phyloP scores from a whole-genome alignment of 306 rosid species.

The Prunus padus region DNA sequence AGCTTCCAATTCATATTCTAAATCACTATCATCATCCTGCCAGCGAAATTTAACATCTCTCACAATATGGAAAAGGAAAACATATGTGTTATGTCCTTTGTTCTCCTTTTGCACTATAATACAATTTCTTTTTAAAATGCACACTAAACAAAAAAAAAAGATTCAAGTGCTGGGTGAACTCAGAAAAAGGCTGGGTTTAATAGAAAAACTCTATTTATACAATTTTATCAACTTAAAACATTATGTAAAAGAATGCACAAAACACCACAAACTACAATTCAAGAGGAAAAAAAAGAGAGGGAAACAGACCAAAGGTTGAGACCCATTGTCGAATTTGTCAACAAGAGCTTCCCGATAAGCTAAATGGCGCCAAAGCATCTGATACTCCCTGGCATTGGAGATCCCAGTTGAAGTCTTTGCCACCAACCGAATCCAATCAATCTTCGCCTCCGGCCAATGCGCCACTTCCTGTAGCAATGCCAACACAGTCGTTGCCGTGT shows the following conservation, averaged over 20 bases:
- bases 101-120: too few species aligned
- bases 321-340: constrained; percentile 42
- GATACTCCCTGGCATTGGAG: constrained; percentile 75
- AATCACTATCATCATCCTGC: constrained; percentile 90
- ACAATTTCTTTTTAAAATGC: too few species aligned
- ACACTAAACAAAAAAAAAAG: too few species aligned
- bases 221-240: too few species aligned
- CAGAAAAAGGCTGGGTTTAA: too few species aligned
- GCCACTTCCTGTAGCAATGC: constrained; percentile 73
- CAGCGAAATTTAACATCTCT: constrained; percentile 30
- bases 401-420: constrained; percentile 72
- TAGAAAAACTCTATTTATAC: too few species aligned
- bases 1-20: constrained; percentile 68
- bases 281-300: neutral
- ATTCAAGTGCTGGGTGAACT: too few species aligned
- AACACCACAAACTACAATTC: neutral
- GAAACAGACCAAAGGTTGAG: constrained; percentile 58
- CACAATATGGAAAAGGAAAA: neutral
- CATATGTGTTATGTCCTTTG: too few species aligned
- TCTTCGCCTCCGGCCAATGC: constrained; percentile 37
- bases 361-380: constrained; percentile 90
- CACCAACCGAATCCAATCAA: constrained; percentile 78
- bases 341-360: constrained; percentile 57
- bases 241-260: too few species aligned
- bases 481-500: constrained; percentile 51